Evolutionary conservation across 148 eudicot species (phyloP), one percentile per base, ranked within the genome.

Genomic region (Nepenthes gracilis): DNA sequence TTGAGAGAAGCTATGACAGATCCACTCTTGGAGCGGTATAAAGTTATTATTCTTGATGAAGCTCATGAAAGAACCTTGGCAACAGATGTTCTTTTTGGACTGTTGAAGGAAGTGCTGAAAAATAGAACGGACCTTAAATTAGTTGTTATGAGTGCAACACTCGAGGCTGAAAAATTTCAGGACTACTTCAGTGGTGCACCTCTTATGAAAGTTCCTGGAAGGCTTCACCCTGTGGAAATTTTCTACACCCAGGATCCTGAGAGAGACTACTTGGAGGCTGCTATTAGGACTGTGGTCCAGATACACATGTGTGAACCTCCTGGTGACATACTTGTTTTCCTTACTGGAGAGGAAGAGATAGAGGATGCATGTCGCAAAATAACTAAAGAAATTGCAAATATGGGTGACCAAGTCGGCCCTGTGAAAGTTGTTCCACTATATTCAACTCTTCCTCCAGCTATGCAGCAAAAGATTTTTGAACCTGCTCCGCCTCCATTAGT

Each of bases 131-230:
- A 88, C 64, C 67, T 88, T 38, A 88, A 88, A 58, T 36, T 88
- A 61, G 86, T 85, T 12, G 86, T 88, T 49, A 85, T 80, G 86
- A 85, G 92, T 88, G 96, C 92, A 57, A 88, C 96, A 36, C 88
- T 88, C 15, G 92, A 88, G 70, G 96, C 91, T 35, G 88, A 88
- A 51, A 88, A 85, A 74, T 88, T 90, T 71, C 94, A 86, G 64
- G 86, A 77, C 40, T 90, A 86, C 67, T 90, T 86, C 62, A 67
- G 43, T 62, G 78, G 81, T 53, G 95, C 97, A 52, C 90, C 95
- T 43, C 81, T 87, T 60, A 90, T 90, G 94, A 86, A 82, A 74
- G 90, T 90, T 45, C 97, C 97, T 37, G 97, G 97, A 54, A 77
- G 97, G 65, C 87, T 84, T 61, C 90, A 84, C 66, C 97, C 97